Conservation (phyloP, 169 alveolate genomes). For the Plasmodium gallinaceum region DNA sequence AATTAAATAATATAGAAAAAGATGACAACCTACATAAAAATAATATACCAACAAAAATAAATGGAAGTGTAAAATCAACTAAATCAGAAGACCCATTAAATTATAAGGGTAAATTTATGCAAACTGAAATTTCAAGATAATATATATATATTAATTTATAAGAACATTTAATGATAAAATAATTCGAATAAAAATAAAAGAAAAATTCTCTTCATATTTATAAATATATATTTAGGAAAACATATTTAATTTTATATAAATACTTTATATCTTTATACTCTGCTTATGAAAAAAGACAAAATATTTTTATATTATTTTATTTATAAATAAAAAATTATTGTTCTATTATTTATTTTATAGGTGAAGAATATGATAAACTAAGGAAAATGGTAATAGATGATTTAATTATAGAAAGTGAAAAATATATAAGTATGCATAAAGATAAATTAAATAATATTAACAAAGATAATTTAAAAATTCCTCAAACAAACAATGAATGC, state of each 20-base stretch:
- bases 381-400: conserved; percentile 18
- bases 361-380: conserved; percentile 12
- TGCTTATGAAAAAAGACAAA: background rate
- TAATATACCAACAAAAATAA: background rate
- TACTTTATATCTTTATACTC: background rate
- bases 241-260: background rate
- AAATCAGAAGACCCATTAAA: background rate
- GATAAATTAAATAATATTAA: conserved; percentile 15
- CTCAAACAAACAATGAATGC: conserved; percentile 52
- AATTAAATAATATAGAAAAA: background rate
- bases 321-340: background rate
- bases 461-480: background rate
- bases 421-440: conserved; percentile 19
- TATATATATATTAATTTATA: too few relatives aligned
- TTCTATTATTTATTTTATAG: conserved; percentile 5
- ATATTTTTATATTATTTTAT: background rate
- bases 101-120: too few relatives aligned
- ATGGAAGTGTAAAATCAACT: background rate
- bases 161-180: too few relatives aligned
- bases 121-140: too few relatives aligned
- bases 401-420: conserved; percentile 40
- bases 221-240: background rate
- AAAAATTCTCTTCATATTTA: background rate
- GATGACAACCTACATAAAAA: background rate
- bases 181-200: too few relatives aligned